Percentiles rank a stretch among this genome's conserved stretches.
Evolutionary conservation across 2,329 filamentous ascomycete genomes (phyloP).

Genomic region (Fusarium neocosmosporiellum): DNA sequence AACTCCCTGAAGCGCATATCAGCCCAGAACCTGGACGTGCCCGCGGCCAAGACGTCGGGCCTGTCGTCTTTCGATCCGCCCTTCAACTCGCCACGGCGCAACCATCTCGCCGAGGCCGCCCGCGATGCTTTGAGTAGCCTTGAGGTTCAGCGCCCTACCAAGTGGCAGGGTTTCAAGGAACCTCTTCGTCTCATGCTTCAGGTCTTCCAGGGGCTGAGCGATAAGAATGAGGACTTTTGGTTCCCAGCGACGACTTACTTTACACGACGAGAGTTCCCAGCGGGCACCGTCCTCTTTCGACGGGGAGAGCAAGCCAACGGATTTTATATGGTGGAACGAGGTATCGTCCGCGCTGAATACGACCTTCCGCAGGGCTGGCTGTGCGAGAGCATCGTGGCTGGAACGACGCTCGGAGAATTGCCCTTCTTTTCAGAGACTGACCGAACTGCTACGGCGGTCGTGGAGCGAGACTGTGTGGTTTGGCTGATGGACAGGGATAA

Average conservation of each 20-base stretch:
- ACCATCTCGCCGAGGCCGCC: slow-evolving; percentile 82
- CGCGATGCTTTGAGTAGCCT: slow-evolving; percentile 77
- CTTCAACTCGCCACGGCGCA: slow-evolving; percentile 84
- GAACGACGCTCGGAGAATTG: slow-evolving; percentile 93
- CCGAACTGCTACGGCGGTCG: slow-evolving; percentile 86
- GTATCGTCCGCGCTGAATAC: slow-evolving; percentile 91
- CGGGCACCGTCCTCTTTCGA: slow-evolving; percentile 80
- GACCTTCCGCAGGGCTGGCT: slow-evolving; percentile 88
- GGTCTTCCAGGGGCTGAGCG: slow-evolving; percentile 90
- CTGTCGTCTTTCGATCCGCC: slow-evolving; percentile 52
- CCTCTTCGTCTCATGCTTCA: slow-evolving; percentile 92
- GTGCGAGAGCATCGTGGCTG: slow-evolving; percentile 91
- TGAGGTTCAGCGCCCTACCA: slow-evolving; percentile 68
- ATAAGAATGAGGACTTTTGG: slow-evolving; percentile 96
- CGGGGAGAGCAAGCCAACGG: slow-evolving; percentile 81
- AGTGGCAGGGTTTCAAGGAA: slow-evolving; percentile 89
- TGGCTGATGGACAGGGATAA: slow-evolving; percentile 81
- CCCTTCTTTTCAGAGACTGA: slow-evolving; percentile 95
- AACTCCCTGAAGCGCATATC: slow-evolving; percentile 57
- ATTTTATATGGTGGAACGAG: slow-evolving; percentile 91
- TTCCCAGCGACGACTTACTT: slow-evolving; percentile 84
- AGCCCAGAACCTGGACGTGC: slow-evolving; percentile 61
- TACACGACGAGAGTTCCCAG: slow-evolving; percentile 70
- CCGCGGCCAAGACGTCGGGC: slow-evolving; percentile 48
- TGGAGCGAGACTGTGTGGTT: slow-evolving; percentile 82